Conservation (phyloP, 108 stramenopile species). For the Cyclotella sp. region DNA sequence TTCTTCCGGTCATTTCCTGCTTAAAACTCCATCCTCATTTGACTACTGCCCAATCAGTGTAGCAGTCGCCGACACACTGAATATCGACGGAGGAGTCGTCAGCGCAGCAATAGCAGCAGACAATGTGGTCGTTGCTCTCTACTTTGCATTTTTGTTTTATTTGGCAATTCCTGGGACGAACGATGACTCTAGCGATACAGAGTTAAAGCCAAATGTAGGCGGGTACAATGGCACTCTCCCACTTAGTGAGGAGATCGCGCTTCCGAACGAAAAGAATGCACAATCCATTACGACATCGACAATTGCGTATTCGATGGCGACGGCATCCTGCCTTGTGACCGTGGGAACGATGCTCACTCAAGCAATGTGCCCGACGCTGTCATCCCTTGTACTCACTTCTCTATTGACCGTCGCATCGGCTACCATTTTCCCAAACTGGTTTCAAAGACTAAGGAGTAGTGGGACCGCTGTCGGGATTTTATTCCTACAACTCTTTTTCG, state of each 20-base stretch:
- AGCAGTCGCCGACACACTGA: slow-evolving; percentile 86
- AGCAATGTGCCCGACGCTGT: slow-evolving; percentile 51
- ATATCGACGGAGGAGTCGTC: slow-evolving; percentile 66
- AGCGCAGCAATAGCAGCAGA: slow-evolving; percentile 86
- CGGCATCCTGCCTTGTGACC: slow-evolving; percentile 72
- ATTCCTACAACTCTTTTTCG: slow-evolving; percentile 93
- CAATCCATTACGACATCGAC: slow-evolving; percentile 58
- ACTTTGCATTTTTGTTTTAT: slow-evolving; percentile 85
- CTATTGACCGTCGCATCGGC: slow-evolving; percentile 78
- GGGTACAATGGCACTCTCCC: slow-evolving; percentile 9
- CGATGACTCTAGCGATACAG: slow-evolving; percentile 9
- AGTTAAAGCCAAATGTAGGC: slow-evolving; percentile 13
- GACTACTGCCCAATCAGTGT: slow-evolving; percentile 38
- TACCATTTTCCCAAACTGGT: slow-evolving; percentile 76
- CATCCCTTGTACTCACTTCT: slow-evolving; percentile 79
- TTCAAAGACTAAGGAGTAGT: slow-evolving; percentile 57
- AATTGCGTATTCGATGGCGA: slow-evolving; percentile 65
- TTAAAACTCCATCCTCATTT: background rate
- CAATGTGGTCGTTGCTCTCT: slow-evolving; percentile 89
- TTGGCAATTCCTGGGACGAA: slow-evolving; percentile 53
- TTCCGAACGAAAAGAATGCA: slow-evolving; percentile 29
- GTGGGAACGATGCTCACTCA: slow-evolving; percentile 68
- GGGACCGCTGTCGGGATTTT: slow-evolving; percentile 76
- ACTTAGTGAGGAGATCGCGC: slow-evolving; percentile 41
- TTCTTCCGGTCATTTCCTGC: background rate